phyloP scores from a whole-genome alignment of 192 early-diverging fungal genomes.

The Rhizophagus sp. region DNA sequence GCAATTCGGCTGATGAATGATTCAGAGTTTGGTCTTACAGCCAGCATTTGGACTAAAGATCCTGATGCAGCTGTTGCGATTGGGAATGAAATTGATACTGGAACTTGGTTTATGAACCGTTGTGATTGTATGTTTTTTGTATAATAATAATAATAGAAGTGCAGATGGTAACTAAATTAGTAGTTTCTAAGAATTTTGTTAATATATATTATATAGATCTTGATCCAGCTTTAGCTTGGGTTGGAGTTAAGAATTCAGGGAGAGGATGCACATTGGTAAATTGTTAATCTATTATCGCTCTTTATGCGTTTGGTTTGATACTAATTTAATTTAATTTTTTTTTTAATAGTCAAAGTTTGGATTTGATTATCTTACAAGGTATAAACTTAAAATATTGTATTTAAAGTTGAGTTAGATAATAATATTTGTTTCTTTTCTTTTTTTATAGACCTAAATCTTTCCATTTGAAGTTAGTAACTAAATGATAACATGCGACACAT shows the following conservation, averaged over 20 bases:
- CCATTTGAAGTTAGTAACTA: conserved; percentile 53
- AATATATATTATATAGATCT: conserved; percentile 38
- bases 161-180: background rate
- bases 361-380: conserved; percentile 70
- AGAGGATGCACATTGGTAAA: conserved; percentile 61
- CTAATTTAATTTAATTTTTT: background rate
- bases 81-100: conserved; percentile 67
- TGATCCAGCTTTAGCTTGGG: conserved; percentile 81
- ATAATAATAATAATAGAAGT: background rate
- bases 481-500: background rate
- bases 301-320: background rate
- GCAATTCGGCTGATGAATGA: conserved; percentile 83
- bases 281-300: background rate
- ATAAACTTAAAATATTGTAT: background rate
- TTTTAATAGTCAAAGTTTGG: conserved; percentile 56
- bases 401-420: background rate
- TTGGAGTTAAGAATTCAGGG: conserved; percentile 75
- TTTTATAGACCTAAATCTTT: conserved; percentile 55
- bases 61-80: conserved; percentile 58
- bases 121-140: conserved; percentile 56
- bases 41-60: conserved; percentile 78
- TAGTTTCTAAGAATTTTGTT: background rate
- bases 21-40: conserved; percentile 74
- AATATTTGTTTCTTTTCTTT: background rate
- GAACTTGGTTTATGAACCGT: conserved; percentile 84